Evolutionary conservation across 805 yeast species (phyloP), one percentile per base, ranked within the genome.

Genomic region (Saturnispora diversa): DNA sequence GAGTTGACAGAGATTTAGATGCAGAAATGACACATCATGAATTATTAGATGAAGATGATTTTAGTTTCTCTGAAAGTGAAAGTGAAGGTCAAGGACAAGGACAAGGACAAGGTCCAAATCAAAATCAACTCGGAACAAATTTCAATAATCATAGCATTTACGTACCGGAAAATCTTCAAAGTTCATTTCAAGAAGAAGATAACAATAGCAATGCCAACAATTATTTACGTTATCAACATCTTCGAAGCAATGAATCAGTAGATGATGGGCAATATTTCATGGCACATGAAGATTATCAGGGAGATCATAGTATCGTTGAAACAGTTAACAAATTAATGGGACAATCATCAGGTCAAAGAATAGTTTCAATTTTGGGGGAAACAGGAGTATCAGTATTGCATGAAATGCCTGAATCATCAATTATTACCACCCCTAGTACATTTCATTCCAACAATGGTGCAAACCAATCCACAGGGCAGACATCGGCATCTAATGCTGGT

Each of bases 21-120:
- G 76, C 68, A 5, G 64, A 65, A 3, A 50, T 72, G 4, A 65
- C 69, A 1, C 63, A 68, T 43, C 68, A 66, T 24, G 69, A 64
- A 37, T 61, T 60, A 15, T 64, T 56, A 23, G 56, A 54, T 20
- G 60, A 37, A 21, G 31, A 40, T 13, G 32, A 36, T n/a, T 27
- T 19, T 12, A 35, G 29, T 17, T 39, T 22, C n/a, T 38, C 34
- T 15, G 23, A 19, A 4, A 39, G 31, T 12, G 35, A 43, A 22
- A 28, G 34, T 17, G 22, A 58, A 10, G 31, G 25, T 8, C 22
- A 26, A 8, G 43, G 30, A 1, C 37, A 27, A 16, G 24, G 12
- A 12, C 32, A 32, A 12, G 21, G n/a, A n/a, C n/a, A n/a, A n/a
- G n/a, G n/a, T n/a, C n/a, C n/a, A n/a, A n/a, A n/a, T n/a, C n/a